A percentile compares a stretch with the other conserved stretches of the same genome.
phyloP scores from a whole-genome alignment of 805 yeast species.

The Kazachstania viticola region DNA sequence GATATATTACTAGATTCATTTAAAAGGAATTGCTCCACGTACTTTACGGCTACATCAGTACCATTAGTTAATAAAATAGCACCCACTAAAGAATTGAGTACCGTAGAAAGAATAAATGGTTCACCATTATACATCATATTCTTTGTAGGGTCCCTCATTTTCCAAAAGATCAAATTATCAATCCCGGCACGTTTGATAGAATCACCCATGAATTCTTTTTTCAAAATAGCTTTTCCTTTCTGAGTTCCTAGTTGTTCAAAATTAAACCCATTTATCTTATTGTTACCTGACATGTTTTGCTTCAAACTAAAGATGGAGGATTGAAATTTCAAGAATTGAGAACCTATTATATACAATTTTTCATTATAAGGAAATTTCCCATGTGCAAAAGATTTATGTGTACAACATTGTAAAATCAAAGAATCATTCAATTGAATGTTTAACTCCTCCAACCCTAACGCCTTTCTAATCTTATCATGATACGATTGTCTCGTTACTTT shows the following conservation, averaged over 20 bases:
- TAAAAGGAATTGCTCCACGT: constrained; percentile 42
- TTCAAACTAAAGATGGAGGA: constrained; percentile 25
- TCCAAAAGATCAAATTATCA: constrained; percentile 54
- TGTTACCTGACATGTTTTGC: background rate
- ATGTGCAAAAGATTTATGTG: constrained; percentile 92
- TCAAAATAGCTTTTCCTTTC: constrained; percentile 38
- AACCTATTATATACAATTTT: constrained; percentile 63
- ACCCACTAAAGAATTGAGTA: constrained; percentile 53
- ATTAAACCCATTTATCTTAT: constrained; percentile 33
- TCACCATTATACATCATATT: constrained; percentile 41
- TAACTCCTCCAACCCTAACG: constrained; percentile 15
- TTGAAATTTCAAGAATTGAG: constrained; percentile 42
- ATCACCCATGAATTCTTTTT: constrained; percentile 39
- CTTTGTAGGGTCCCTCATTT: constrained; percentile 39
- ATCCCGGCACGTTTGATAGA: constrained; percentile 40
- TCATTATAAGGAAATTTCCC: constrained; percentile 86
- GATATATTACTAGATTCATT: constrained; percentile 9
- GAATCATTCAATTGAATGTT: constrained; percentile 41
- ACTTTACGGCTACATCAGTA: constrained; percentile 42
- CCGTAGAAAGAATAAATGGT: constrained; percentile 40
- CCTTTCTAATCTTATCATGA: constrained; percentile 14
- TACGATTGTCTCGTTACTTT: constrained; percentile 39
- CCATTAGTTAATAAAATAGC: constrained; percentile 58
- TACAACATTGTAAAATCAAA: constrained; percentile 63
- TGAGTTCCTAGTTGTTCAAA: constrained; percentile 52